Evolutionary conservation across 2,329 filamentous ascomycete genomes (phyloP), one percentile per base, ranked within the genome.

Genomic region (Colletotrichum spinosum): DNA sequence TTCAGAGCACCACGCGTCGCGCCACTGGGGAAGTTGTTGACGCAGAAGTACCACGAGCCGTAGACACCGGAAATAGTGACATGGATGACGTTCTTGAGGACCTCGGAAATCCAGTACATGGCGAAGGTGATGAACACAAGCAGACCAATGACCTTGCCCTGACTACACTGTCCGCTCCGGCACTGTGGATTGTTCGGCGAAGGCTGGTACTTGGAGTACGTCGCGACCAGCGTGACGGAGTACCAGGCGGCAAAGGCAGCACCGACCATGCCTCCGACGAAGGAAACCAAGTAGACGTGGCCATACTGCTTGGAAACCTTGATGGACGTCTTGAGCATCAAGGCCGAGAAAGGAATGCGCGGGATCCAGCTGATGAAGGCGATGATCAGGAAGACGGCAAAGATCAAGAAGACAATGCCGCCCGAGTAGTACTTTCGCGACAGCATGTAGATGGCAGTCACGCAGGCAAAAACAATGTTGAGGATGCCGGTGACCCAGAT

Each of bases 41-140:
- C 78, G 68, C 87, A 91, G 76, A 97, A 97, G 80, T 97, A 98
- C 95, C 95, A 98, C 0, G 91, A 91, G 1, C 93, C 94, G 72
- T 97, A 97, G 0, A 97, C 90, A 0, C 95, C 94, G 0, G 93
- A 92, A 64, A 97, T 91, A 33, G 89, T 94, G 2, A 91, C 91
- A 75, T 98, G 94, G 51, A 97, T 92, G 0, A 92, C 94, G 78
- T 97, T 97, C 82, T 97, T 97, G 71, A 97, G 81, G 86, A 92
- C 95, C 76, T 98, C 95, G 2, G 92, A 91, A 69, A 97, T 90
- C 95, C 95, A 98, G 80, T 97, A 97, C 79, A 90, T 92, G 57
- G 94, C 90, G 72, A 98, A 97, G 0, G 94, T 97, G 70, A 94
- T 86, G 75, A 97, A 97, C 15, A 91, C 92, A 6, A 97, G 82